Base-by-base conservation (phyloP, 2,329 filamentous ascomycete genomes). In the Beauveria sp. region DNA sequence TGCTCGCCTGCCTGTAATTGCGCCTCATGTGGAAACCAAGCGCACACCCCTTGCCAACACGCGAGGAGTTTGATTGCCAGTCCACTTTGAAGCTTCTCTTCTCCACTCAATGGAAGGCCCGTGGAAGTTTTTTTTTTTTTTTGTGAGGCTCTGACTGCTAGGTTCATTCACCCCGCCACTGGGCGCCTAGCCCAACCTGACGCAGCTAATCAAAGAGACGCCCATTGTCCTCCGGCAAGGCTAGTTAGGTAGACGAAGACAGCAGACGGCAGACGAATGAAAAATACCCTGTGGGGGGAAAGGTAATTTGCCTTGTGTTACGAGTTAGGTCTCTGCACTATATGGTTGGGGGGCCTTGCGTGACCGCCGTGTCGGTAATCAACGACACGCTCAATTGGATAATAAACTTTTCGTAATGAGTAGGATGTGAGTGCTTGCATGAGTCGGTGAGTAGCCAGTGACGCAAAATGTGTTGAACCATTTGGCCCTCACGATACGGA, bases 1-100 rank as follows among this genome's bases (percentile, higher is more conserved):
- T 14, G 16, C 24, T 28, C 12, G 26, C 46, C 20, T 26, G 5
- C 26, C 18, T 45, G 40, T 56, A 47, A 46, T 47, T 30, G 26
- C 54, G 14, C 43, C 54, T n/a, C 55, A 58, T 49, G 45, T 49
- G 55, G 55, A 20, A 50, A 28, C 42, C 26, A 56, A 49, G 30
- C 24, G n/a, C 34, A 40, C 30, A 22, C 55, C 43, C 45, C 28
- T 56, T 20, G 40, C 56, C 47, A 59, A 59, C 24, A 59, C 56
- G 38, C 46, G 24, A 59, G 38, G 14, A 59, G 56, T 59, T 59
- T 59, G 56, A 59, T 59, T 59, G 56, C 56, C 56, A 51, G 56
- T 51, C 56, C 56, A n/a, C n/a, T n/a, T n/a, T n/a, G n/a, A 59
- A 28, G 38, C 30, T 51, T 49, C 30, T 45, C 20, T 28, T 45